Percentiles rank a stretch among this genome's conserved stretches.
Conservation (phyloP, 345 rosid genomes). For the Viola odorata region DNA sequence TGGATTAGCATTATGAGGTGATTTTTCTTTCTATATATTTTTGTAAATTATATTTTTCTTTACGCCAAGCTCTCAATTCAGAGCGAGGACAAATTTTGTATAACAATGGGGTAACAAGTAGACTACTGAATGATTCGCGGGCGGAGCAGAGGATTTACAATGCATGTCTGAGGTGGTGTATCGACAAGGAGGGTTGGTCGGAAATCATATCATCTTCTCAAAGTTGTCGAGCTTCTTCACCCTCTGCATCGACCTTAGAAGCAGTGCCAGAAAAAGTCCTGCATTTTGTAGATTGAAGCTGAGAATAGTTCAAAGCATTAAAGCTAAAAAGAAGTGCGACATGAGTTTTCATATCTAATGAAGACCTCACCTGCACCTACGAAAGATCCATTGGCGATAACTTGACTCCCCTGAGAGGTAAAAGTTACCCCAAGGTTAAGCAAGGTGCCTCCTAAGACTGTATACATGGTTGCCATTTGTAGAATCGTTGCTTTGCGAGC, state of each 20-base stretch:
- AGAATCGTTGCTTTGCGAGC: slow-evolving; percentile 74
- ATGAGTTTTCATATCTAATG: not conserved
- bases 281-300: slow-evolving; percentile 15
- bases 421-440: slow-evolving; percentile 80
- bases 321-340: not conserved
- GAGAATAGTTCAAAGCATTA: not conserved
- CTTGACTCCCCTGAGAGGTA: slow-evolving; percentile 53
- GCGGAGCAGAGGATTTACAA: not conserved
- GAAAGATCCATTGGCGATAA: slow-evolving; percentile 71
- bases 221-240: slow-evolving; percentile 76
- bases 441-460: slow-evolving; percentile 75
- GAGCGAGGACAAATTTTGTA: too few species aligned
- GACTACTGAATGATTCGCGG: slow-evolving; percentile 2
- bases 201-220: slow-evolving; percentile 81
- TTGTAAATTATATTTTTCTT: too few species aligned
- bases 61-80: too few species aligned
- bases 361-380: slow-evolving; percentile 62
- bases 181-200: not conserved
- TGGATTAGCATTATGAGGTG: too few species aligned
- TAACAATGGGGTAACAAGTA: not conserved
- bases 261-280: slow-evolving; percentile 60
- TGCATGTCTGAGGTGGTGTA: not conserved
- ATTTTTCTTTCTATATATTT: too few species aligned
- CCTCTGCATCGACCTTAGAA: slow-evolving; percentile 69
- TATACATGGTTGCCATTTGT: slow-evolving; percentile 90